phyloP scores from a whole-genome alignment of 2,329 filamentous ascomycete species.

The Pezizomycotina sp. region DNA sequence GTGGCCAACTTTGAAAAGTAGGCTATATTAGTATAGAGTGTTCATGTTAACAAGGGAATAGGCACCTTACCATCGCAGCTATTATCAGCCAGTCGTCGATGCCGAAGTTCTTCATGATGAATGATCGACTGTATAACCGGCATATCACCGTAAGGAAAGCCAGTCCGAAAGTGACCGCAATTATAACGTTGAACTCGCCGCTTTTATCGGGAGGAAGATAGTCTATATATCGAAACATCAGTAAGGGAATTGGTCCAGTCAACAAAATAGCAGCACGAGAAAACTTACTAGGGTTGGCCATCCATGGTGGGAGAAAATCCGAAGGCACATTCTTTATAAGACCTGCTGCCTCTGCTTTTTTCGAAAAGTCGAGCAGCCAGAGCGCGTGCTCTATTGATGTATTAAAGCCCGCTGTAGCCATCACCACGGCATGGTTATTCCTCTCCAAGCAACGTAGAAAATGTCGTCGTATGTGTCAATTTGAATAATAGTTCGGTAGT shows the following conservation, averaged over 20 bases:
- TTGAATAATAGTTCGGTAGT: no score
- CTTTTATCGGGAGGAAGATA: conserved; percentile 10
- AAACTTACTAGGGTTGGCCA: conserved; percentile 7
- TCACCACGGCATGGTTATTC: no score
- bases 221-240: conserved; percentile 1
- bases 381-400: conserved; percentile 14
- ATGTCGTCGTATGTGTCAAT: no score
- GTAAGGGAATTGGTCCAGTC: neutral
- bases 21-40: no score
- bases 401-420: no score
- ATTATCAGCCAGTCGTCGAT: conserved; percentile 17
- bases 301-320: conserved; percentile 14
- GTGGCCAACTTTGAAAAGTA: no score
- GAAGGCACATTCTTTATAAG: conserved; percentile 13
- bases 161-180: conserved; percentile 11
- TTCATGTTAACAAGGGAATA: no score
- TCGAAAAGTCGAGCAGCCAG: conserved; percentile 11
- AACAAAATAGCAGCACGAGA: neutral
- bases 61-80: conserved; percentile 13
- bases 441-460: no score
- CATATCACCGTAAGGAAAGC: conserved; percentile 16
- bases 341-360: conserved; percentile 10
- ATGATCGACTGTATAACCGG: conserved; percentile 17
- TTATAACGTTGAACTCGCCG: conserved; percentile 15
- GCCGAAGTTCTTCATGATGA: conserved; percentile 14